Evolutionary conservation across 129 eudicot species (phyloP).

Genomic region (Erigeron canadensis): DNA sequence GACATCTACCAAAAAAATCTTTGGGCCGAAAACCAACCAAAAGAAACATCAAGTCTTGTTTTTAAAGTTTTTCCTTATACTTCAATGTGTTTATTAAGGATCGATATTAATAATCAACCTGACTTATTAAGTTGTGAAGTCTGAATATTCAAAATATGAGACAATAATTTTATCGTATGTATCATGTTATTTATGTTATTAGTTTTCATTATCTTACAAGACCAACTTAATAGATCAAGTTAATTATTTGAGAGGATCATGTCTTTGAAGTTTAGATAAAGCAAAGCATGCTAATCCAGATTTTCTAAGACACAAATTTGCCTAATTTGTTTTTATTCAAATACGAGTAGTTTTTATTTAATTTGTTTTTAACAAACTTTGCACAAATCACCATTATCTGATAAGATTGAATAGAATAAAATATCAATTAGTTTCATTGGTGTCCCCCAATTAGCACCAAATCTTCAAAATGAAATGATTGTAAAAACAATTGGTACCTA

Average conservation of each 20-base stretch:
- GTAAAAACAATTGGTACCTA: slow-evolving; percentile 27
- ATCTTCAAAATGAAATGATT: slow-evolving; percentile 35
- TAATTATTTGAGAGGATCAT: no score
- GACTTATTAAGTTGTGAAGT: no score
- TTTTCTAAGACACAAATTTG: neutral
- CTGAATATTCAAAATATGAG: no score
- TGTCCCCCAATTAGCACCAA: slow-evolving; percentile 32
- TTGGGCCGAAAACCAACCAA: neutral
- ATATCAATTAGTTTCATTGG: neutral
- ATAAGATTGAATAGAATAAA: neutral
- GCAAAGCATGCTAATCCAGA: neutral
- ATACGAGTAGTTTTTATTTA: neutral
- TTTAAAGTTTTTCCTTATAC: neutral
- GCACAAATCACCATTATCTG: neutral
- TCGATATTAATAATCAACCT: no score
- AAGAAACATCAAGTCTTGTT: neutral
- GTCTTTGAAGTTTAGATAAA: no score
- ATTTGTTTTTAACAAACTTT: neutral
- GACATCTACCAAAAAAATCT: neutral
- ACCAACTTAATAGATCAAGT: no score
- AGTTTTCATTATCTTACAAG: no score
- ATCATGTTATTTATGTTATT: no score
- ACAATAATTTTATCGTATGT: no score
- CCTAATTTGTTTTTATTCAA: neutral
- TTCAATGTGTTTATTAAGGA: no score